Evolutionary conservation across 2,329 filamentous ascomycete species (phyloP), one percentile per base, ranked within the genome.

Genomic region (Sporothrix dimorphospora): DNA sequence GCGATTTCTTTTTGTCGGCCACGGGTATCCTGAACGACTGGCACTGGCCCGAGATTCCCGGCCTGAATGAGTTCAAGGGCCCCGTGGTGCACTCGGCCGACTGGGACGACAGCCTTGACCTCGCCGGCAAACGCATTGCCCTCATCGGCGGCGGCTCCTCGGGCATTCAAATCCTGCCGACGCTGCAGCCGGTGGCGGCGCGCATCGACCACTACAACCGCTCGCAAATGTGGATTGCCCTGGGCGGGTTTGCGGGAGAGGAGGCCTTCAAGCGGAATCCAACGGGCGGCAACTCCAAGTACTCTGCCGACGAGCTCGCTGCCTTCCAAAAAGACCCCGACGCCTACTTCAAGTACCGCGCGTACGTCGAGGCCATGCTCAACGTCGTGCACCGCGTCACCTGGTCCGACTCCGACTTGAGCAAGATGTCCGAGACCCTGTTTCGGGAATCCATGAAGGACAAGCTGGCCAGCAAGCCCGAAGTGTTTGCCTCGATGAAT

Each of bases 261-360:
- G 70, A 71, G 19, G 70, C 70, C 0, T 55, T 71, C 21, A 71
- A 71, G 61, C 45, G 70, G 3, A 67, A 68, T 24, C 70, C 70
- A 2, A 30, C n/a, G 1, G 70, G 70, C 1, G 47, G 61, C 11
- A 71, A 71, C 47, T 71, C 61, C 55, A 47, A 21, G 61, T 70
- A 63, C 55, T 76, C 79, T 1, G 75, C 83, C 16, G 84, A 87
- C 30, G 82, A 88, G 66, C 80, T 83, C 4, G 82, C 86, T 12
- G 74, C 74, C 0, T 82, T 85, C 0, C 87, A 87, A 72, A 82
- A 86, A 49, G 74, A 90, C 74, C 86, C 88, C 0, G 79, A 84
- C 12, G 83, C 79, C 19, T 90, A 90, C 75, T 78, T 88, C 1
- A 77, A 79, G 11, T 88, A 87, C 75, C 81, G 86, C 40, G 86